Conservation (phyloP, 208 protist species). For the Trichomonas tenax region DNA sequence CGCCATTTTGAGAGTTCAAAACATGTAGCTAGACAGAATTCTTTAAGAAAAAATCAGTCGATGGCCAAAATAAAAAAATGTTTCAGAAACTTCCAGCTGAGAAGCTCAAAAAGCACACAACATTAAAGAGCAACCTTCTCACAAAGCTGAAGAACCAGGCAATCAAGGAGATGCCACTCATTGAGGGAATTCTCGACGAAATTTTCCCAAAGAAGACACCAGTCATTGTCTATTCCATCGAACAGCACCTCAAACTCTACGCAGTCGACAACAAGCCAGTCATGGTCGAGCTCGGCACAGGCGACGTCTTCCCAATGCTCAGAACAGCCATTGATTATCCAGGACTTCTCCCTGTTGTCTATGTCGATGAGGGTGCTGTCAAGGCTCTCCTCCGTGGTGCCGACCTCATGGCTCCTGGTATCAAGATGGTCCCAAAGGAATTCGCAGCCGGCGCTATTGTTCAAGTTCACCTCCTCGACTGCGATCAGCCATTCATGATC, state of each 20-base stretch:
- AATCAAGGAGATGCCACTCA: background rate
- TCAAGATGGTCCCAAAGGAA: background rate
- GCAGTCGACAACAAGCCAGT: background rate
- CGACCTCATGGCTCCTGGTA: background rate
- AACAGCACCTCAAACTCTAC: background rate
- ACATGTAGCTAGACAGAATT: no score
- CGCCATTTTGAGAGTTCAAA: no score
- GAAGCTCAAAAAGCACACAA: background rate
- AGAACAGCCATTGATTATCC: background rate
- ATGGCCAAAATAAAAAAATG: background rate
- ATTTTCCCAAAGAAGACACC: background rate
- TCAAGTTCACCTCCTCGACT: background rate
- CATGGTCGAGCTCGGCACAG: background rate
- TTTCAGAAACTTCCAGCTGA: background rate
- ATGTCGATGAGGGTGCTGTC: background rate
- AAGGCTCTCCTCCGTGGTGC: background rate
- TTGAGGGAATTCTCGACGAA: background rate
- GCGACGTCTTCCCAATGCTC: background rate
- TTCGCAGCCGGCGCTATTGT: background rate
- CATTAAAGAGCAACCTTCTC: background rate
- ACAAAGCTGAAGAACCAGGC: background rate
- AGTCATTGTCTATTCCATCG: background rate
- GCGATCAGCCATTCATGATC: background rate
- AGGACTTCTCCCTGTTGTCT: background rate
- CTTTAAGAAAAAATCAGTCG: background rate